Conservation (phyloP, 225 moss, liverwort and hornwort species). For the Pseudisothecium myosuroides region DNA sequence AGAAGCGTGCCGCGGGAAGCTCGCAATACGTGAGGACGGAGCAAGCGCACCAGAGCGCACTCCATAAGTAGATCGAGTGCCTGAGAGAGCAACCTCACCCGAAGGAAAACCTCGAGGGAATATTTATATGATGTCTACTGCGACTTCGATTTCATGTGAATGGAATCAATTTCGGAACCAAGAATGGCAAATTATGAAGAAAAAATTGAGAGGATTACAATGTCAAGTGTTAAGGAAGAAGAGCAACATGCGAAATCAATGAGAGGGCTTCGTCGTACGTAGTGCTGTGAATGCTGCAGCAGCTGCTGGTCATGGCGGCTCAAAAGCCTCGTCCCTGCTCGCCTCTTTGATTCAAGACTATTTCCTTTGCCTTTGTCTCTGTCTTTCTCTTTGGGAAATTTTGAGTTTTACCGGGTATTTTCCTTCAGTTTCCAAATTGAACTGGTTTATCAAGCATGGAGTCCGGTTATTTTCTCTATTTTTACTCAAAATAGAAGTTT, state of each 20-base stretch:
- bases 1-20: not conserved
- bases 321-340: not conserved
- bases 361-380: not conserved
- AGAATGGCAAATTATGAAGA: not conserved
- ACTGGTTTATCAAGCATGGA: too few species aligned
- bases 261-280: not conserved
- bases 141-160: not conserved
- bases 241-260: not conserved
- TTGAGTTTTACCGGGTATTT: too few species aligned
- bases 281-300: not conserved
- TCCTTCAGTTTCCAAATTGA: too few species aligned
- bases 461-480: too few species aligned
- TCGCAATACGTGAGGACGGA: slow-evolving; percentile 50
- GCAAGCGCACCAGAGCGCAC: slow-evolving; percentile 60
- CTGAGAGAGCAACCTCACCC: not conserved
- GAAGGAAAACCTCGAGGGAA: not conserved
- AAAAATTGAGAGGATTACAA: not conserved
- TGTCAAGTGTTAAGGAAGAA: too few species aligned
- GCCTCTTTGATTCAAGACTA: not conserved
- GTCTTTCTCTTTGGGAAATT: not conserved
- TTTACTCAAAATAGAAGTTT: too few species aligned
- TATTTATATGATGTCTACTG: not conserved
- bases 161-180: not conserved
- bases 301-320: not conserved
- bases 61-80: slow-evolving; percentile 41